Evolutionary conservation across 192 early-diverging fungal genomes (phyloP), one percentile per base, ranked within the genome.

Genomic region (Coemansia sp.): DNA sequence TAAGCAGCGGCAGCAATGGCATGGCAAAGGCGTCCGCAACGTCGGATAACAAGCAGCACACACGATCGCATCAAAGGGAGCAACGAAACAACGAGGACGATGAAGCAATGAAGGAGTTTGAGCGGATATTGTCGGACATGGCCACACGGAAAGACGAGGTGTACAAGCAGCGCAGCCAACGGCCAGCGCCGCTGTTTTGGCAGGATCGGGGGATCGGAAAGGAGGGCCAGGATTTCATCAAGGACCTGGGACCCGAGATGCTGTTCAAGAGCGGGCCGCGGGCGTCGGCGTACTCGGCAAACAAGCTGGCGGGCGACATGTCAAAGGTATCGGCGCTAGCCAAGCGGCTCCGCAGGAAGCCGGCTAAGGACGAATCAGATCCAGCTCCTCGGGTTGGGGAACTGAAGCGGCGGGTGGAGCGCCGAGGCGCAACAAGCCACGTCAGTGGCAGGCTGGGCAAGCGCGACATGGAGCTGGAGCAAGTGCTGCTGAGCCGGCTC

Each of bases 31-130:
- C 44, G 15, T 18, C 39, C 12, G 1, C 39, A 41, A 41, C 6
- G 7, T 41, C 12, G 5, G 39, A 2, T 5, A 8, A 49, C 15
- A 6, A 49, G 18, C 15, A 20, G 2, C 34, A 60, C 65, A 52
- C 59, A 61, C 5, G 73, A 66, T 60, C 44, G 38, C 20, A 65
- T 14, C 43, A 33, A 33, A 5, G 15, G 24, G 9, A 18, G 16
- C 11, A 26, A 5, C 3, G 14, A 12, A 26, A 9, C 21, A 24
- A 52, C 62, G 62, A 33, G 8, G 55, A 46, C 35, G 36, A 39
- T 18, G 69, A 75, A 23, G 72, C 69, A 2, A 80, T 80, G 78
- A 35, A 55, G 7, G 78, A 75, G 62, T 80, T 80, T 71, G 78
- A 80, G 73, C 68, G 69, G 3, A 80, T 80, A 20, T 45, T 80